These are phyloP conservation scores for Marasmius sp. DNA, from an alignment of 1,284 basidiomycete species.

Conservation along the genomic window DNA sequence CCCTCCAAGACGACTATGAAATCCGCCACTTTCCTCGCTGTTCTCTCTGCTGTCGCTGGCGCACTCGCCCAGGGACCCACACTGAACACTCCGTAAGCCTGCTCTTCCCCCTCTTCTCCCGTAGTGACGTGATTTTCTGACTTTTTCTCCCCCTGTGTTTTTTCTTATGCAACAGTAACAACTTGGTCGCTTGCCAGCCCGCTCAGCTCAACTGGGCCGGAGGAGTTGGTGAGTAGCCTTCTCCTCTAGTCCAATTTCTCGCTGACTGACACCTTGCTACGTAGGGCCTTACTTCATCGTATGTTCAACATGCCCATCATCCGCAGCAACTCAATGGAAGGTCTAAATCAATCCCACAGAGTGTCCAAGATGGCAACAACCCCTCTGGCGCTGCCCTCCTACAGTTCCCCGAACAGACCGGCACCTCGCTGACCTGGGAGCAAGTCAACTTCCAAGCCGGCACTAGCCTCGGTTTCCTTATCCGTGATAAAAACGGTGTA, in stretches of 20 bases:
- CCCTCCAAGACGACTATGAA: constrained; percentile 23
- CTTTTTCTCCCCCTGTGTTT: neutral
- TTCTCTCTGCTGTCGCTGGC: constrained; percentile 33
- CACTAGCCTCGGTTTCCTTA: constrained; percentile 45
- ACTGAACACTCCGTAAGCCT: constrained; percentile 63
- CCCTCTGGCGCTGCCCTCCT: constrained; percentile 36
- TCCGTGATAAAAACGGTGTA: constrained; percentile 53
- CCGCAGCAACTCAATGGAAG: neutral
- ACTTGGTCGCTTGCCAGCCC: constrained; percentile 52
- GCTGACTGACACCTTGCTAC: constrained; percentile 9
- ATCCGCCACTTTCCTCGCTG: constrained; percentile 21
- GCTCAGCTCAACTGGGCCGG: constrained; percentile 46
- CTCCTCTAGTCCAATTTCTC: neutral
- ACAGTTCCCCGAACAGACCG: constrained; percentile 34
- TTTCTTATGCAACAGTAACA: constrained; percentile 29
- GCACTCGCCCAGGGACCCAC: constrained; percentile 45
- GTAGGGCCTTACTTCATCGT: constrained; percentile 56
- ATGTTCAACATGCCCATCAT: constrained; percentile 21
- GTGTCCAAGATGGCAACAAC: constrained; percentile 40
- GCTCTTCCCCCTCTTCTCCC: neutral
- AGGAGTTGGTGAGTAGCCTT: constrained; percentile 44
- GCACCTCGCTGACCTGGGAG: constrained; percentile 49
- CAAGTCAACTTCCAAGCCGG: constrained; percentile 38
- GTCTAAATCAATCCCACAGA: constrained; percentile 19
- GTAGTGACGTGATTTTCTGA: constrained; percentile 9